Conservation (phyloP, 495 filamentous ascomycete species). For the Podospora comata region DNA sequence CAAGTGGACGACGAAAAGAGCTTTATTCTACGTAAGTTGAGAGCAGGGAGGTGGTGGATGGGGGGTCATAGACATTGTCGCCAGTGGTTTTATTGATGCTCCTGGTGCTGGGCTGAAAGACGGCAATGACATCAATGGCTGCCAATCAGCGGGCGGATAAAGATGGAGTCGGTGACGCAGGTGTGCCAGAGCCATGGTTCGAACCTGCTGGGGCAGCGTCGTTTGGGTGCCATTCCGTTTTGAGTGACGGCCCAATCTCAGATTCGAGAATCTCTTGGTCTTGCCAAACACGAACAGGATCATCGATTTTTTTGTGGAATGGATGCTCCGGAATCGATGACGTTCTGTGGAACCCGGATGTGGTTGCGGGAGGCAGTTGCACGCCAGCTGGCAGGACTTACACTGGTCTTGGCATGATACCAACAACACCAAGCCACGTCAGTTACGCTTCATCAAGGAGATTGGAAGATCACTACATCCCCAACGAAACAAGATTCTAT, state of each 20-base stretch:
- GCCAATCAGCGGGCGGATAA: constrained; percentile 17
- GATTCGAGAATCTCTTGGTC: neutral
- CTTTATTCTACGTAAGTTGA: neutral
- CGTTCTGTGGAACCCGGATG: neutral
- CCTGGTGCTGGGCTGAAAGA: neutral
- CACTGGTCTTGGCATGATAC: neutral
- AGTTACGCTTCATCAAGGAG: too few species aligned
- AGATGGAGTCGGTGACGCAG: constrained; percentile 16
- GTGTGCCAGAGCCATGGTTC: constrained; percentile 8
- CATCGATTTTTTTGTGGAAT: neutral
- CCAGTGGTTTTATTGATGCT: neutral
- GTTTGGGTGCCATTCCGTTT: neutral
- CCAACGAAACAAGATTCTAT: too few species aligned
- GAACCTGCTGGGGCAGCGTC: neutral
- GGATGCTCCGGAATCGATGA: neutral
- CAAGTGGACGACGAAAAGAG: too few species aligned
- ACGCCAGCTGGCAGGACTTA: neutral
- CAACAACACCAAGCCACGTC: too few species aligned
- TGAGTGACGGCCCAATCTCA: neutral
- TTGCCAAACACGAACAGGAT: neutral
- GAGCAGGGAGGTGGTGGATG: neutral
- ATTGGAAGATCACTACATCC: too few species aligned
- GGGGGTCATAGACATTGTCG: neutral
- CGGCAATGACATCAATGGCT: constrained; percentile 31
- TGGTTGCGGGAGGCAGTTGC: neutral